Evolutionary conservation across 129 eudicot species (phyloP), one percentile per base, ranked within the genome.

Genomic region (Arctium minus): DNA sequence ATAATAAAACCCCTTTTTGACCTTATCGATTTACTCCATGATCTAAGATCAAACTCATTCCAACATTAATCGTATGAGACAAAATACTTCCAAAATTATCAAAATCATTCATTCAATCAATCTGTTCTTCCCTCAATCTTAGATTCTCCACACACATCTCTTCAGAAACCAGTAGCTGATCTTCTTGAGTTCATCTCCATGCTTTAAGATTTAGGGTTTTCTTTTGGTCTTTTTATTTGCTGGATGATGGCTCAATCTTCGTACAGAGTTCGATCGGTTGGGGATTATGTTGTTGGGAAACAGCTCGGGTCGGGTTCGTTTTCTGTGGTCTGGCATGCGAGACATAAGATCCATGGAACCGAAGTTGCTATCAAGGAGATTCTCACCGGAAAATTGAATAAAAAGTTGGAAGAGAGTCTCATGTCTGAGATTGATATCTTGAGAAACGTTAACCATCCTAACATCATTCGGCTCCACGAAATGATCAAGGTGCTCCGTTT

Each of bases 331-430:
- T 93, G 97, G 97, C 97, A 85, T 32, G 99, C 91, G 0, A 65
- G 97, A 38, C 99, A 96, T 77, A 89, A 81, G 73, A 83, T 91
- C 35, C 86, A 89, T 48, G 97, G 97, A 30, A 91, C 99, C 1
- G 97, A 96, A 82, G 97, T 96, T 82, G 99, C 99, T 10, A 96
- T 96, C 71, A 96, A 96, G 75, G 99, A 96, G 83, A 96, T 96
- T 75, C 40, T 48, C 1, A 90, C 90, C 4, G 88, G 88, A 5
- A 87, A 93, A 73, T n/a, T 96, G 84, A 91, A 90, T 72, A 84
- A 86, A 69, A 93, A 93, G 46, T 83, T 96, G 83, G 95, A 93
- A 40, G 99, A 96, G 56, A 87, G 92, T 82, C 93, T 96, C 39
- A 89, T 90, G 90, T 96, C 97, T 3, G 99, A 96, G 89, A 96